Conservation (phyloP, 2,329 filamentous ascomycete genomes). For the Hypomyces rosellus region DNA sequence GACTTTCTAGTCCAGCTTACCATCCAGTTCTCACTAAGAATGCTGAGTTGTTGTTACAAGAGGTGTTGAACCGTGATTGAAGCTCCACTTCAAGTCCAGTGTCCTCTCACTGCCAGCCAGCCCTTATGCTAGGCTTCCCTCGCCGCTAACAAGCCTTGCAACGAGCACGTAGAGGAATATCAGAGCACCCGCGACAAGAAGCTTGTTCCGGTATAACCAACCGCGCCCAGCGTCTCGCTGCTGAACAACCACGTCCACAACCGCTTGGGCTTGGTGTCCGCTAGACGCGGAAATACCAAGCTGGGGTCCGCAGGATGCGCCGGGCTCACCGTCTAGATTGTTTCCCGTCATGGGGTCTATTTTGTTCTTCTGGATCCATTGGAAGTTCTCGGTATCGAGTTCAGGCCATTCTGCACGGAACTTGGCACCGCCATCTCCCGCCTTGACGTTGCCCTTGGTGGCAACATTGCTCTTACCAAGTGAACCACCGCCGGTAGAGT, state of each 20-base stretch:
- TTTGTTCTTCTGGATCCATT: conserved; percentile 79
- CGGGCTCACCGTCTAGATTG: conserved; percentile 42
- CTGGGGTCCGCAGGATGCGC: conserved; percentile 46
- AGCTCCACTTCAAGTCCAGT: not conserved
- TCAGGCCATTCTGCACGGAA: conserved; percentile 89
- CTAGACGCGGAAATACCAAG: conserved; percentile 54
- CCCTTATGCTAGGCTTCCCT: conserved; percentile 19
- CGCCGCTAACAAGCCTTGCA: conserved; percentile 61
- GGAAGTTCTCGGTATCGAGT: conserved; percentile 80
- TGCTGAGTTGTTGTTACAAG: not conserved
- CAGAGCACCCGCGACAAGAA: conserved; percentile 61
- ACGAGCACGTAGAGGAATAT: conserved; percentile 81
- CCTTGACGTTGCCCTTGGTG: conserved; percentile 74
- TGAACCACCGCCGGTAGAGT: conserved; percentile 83
- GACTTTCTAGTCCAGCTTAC: not conserved
- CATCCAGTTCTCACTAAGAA: not conserved
- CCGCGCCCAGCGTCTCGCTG: conserved; percentile 74
- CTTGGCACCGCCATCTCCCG: conserved; percentile 85
- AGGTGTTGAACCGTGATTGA: not conserved
- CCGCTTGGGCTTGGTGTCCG: conserved; percentile 57
- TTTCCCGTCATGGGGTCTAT: conserved; percentile 73
- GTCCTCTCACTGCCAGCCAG: too few relatives aligned
- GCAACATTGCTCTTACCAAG: conserved; percentile 47
- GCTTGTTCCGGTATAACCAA: conserved; percentile 76
- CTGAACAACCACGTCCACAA: conserved; percentile 73